Percentiles rank a stretch among this genome's conserved stretches.
Evolutionary conservation across 139 green algal species (phyloP).

Genomic region (Astrephomene gubernaculifera): DNA sequence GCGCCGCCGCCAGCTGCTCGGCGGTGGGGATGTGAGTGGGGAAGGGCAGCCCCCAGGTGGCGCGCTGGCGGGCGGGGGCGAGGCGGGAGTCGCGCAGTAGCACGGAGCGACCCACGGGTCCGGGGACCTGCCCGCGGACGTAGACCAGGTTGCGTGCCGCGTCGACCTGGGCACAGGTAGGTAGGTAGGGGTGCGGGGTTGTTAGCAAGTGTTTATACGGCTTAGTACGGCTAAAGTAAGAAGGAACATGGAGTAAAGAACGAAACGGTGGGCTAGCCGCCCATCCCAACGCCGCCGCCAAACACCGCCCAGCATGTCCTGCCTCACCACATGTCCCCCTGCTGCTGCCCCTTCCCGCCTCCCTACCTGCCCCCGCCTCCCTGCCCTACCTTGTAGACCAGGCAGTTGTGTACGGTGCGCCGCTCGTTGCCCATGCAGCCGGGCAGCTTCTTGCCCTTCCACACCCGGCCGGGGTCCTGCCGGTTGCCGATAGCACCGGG

Average conservation of each 20-base stretch:
- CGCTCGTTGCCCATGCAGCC: constrained; percentile 91
- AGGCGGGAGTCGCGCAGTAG: constrained; percentile 78
- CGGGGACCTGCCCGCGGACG: constrained; percentile 93
- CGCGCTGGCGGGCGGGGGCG: constrained; percentile 31
- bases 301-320: no score
- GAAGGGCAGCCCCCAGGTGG: constrained; percentile 58
- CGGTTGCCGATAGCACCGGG: constrained; percentile 60
- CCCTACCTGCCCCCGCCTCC: neutral
- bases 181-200: neutral
- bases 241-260: no score
- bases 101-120: constrained; percentile 87
- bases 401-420: constrained; percentile 82
- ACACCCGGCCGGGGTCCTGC: constrained; percentile 91
- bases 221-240: no score
- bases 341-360: neutral
- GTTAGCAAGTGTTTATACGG: no score
- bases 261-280: no score
- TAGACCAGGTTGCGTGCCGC: constrained; percentile 92
- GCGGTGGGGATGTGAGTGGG: constrained; percentile 48
- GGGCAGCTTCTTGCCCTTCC: constrained; percentile 98
- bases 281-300: no score
- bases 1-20: neutral
- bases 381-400: constrained; percentile 78
- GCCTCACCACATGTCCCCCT: no score
- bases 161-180: constrained; percentile 84